These are phyloP conservation scores for Metarhizium humberi DNA, from an alignment of 2,329 filamentous ascomycete genomes.

Conservation along the genomic window DNA sequence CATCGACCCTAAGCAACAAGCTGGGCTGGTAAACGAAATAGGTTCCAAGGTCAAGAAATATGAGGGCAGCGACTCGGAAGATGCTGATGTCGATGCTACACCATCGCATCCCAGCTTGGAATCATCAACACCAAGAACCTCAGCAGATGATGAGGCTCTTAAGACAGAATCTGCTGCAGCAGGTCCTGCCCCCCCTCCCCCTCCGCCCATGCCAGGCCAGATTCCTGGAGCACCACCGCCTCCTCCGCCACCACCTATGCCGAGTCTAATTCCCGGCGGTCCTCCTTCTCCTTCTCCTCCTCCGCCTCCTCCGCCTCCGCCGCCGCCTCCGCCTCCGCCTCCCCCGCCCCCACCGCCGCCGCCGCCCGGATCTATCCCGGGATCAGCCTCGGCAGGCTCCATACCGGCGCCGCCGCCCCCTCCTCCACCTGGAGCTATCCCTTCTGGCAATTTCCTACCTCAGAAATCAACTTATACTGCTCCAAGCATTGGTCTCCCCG, in stretches of 20 bases:
- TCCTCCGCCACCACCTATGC: constrained; percentile 36
- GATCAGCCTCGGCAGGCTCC: constrained; percentile 18
- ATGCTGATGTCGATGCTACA: constrained; percentile 57
- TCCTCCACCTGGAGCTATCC: constrained; percentile 56
- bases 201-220: constrained; percentile 27
- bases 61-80: constrained; percentile 65
- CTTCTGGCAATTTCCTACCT: constrained; percentile 65
- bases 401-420: constrained; percentile 39
- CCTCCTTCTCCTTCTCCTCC: constrained; percentile 22
- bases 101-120: constrained; percentile 69
- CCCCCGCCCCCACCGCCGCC: too few species aligned
- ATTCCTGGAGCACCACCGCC: constrained; percentile 16
- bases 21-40: constrained; percentile 60
- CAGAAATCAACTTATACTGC: constrained; percentile 47
- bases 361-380: constrained; percentile 20
- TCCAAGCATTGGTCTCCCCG: constrained; percentile 58
- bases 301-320: constrained; percentile 29
- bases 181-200: constrained; percentile 3
- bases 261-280: constrained; percentile 15
- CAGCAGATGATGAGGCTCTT: constrained; percentile 49
- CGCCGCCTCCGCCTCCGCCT: too few species aligned
- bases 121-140: constrained; percentile 58
- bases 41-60: constrained; percentile 64
- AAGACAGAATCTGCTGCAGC: constrained; percentile 46
- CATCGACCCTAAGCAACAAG: constrained; percentile 55